Conservation (phyloP, 2,329 filamentous ascomycete genomes). For the Canariomyces notabilis region DNA sequence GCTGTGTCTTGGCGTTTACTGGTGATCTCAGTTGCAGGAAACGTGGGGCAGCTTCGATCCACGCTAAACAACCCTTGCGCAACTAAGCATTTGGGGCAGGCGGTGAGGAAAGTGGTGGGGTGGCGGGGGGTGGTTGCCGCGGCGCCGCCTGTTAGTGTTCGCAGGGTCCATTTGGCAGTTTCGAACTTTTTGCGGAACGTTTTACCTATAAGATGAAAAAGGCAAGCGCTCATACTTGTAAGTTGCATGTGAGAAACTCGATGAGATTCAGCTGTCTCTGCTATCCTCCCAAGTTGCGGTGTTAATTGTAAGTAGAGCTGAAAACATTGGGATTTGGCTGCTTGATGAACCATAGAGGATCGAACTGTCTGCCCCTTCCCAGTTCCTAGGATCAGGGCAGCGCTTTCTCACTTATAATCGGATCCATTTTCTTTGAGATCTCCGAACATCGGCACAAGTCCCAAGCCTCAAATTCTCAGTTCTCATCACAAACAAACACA, state of each 20-base stretch:
- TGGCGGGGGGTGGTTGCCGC: constrained; percentile 4
- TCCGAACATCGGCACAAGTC: constrained; percentile 5
- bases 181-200: too few species aligned
- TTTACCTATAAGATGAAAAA: too few species aligned
- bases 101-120: constrained; percentile 14
- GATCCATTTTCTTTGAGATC: constrained; percentile 4
- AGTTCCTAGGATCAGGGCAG: too few species aligned
- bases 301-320: not conserved
- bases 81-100: constrained; percentile 15
- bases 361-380: too few species aligned
- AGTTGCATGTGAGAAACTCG: not conserved
- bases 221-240: too few species aligned
- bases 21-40: not conserved
- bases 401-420: too few species aligned
- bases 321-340: too few species aligned
- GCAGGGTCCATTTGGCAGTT: too few species aligned
- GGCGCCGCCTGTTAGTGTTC: not conserved
- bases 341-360: too few species aligned
- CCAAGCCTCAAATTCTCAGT: too few species aligned
- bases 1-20: too few species aligned
- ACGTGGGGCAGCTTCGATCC: not conserved
- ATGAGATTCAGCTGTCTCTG: not conserved
- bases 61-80: constrained; percentile 10
- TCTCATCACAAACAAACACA: constrained; percentile 2
- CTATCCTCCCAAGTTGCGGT: not conserved